Conservation (phyloP, 2,329 filamentous ascomycete genomes). For the Colletotrichum sidae region DNA sequence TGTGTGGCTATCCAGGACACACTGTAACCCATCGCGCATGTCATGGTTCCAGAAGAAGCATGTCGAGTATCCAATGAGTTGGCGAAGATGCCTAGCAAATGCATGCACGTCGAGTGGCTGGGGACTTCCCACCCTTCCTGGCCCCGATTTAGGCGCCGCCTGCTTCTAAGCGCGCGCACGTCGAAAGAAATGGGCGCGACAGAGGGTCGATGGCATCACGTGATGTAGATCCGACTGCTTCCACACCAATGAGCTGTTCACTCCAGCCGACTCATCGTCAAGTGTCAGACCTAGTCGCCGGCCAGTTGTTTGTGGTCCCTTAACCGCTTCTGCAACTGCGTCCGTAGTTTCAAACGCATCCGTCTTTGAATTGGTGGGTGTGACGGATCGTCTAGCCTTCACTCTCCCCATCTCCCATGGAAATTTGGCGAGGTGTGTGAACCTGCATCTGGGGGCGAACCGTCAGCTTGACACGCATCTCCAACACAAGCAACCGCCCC, state of each 20-base stretch:
- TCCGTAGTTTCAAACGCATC: slow-evolving; percentile 30
- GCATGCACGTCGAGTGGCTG: slow-evolving; percentile 35
- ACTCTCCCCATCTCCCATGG: slow-evolving; percentile 11
- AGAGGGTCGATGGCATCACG: slow-evolving; percentile 19
- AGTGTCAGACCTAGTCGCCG: slow-evolving; percentile 22
- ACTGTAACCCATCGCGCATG: slow-evolving; percentile 32
- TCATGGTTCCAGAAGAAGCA: slow-evolving; percentile 15
- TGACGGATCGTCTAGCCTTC: slow-evolving; percentile 29
- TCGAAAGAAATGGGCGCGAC: slow-evolving; percentile 2
- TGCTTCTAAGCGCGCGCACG: slow-evolving; percentile 30
- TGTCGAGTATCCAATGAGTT: slow-evolving; percentile 26
- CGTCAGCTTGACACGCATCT: slow-evolving; percentile 32
- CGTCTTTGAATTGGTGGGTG: slow-evolving; percentile 22
- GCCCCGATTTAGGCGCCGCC: slow-evolving; percentile 31
- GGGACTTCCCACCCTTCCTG: slow-evolving; percentile 18
- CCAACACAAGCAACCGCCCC: slow-evolving; percentile 22
- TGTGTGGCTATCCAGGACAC: slow-evolving; percentile 31
- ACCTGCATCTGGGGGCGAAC: neutral
- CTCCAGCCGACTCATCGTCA: neutral
- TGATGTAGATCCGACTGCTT: slow-evolving; percentile 20
- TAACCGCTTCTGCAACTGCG: slow-evolving; percentile 24
- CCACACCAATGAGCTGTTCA: slow-evolving; percentile 22
- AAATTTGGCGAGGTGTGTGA: slow-evolving; percentile 11
- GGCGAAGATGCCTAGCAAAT: slow-evolving; percentile 2
- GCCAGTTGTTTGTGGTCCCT: slow-evolving; percentile 27